Evolutionary conservation across 208 protist species (phyloP), one percentile per base, ranked within the genome.

Genomic region (Trypanosoma avium): DNA sequence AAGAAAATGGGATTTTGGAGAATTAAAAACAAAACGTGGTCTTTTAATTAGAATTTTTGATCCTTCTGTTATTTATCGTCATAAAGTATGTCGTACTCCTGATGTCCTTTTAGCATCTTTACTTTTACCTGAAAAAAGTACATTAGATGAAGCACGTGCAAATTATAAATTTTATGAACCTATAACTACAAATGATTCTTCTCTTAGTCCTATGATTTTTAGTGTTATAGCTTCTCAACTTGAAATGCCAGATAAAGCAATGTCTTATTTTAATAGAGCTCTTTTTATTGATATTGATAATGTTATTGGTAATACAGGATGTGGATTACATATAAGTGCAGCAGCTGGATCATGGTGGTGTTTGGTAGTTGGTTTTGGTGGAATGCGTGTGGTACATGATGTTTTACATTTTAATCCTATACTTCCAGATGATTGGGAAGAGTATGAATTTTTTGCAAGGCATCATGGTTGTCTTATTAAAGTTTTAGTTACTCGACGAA

Each of bases 81-180:
- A 94, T 61, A 86, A 86, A 43, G 81, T 97, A 8, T 94, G 88
- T 71, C 75, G 79, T 27, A 77, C 88, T 17, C 86, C 92, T 0
- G 92, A 97, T 45, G 86, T 97, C 22, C 52, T 97, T 2, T 76
- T 97, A 5, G 84, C 88, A 4, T 83, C 88, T 26, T 67, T 93
- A 59, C 68, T 97, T 62, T 73, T 85, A 0, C 86, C 86, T 4
- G 81, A 90, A 21, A 67, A 64, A 30, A 94, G 92, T 77, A 91
- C 86, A 4, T 49, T 55, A 7, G 89, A 95, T 60, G 92, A 97
- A 64, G 71, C 76, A 27, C 76, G 78, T 61, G 73, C 81, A 7
- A 85, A 97, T 68, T 95, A 90, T 59, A 69, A 77, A 45, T 95
- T 92, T 52, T 97, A 97, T 68, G 84, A 94, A 50, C 74, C 86